phyloP scores from a whole-genome alignment of 108 stramenopile genomes.

The Fistulifera solaris region DNA sequence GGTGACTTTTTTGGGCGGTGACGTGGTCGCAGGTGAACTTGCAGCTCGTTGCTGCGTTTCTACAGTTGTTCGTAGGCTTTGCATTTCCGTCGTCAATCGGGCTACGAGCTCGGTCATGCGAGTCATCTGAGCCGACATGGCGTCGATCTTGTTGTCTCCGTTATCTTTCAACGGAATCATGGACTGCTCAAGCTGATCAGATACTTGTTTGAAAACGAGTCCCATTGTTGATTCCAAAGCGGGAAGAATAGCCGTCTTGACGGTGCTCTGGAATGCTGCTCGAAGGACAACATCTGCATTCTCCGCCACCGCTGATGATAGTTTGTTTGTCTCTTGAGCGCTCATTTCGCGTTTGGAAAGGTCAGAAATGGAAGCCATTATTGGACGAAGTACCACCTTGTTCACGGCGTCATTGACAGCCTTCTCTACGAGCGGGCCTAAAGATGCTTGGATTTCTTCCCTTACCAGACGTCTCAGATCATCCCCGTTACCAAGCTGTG shows the following conservation, averaged over 20 bases:
- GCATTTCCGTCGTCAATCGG: constrained; percentile 41
- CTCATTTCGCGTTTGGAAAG: too few relatives aligned
- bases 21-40: constrained; percentile 1
- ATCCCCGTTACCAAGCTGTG: too few relatives aligned
- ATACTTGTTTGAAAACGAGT: constrained; percentile 57
- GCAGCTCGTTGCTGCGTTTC: constrained; percentile 2
- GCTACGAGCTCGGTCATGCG: constrained; percentile 51
- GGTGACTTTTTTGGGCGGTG: background rate
- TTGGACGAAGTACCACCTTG: too few relatives aligned
- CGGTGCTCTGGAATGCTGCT: constrained; percentile 32
- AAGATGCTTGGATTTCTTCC: too few relatives aligned
- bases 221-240: constrained; percentile 57
- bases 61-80: constrained; percentile 18
- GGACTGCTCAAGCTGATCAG: constrained; percentile 28
- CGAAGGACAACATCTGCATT: constrained; percentile 37
- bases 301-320: constrained; percentile 16
- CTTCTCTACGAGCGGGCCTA: too few relatives aligned
- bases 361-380: too few relatives aligned
- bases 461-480: too few relatives aligned
- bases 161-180: constrained; percentile 10
- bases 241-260: constrained; percentile 66
- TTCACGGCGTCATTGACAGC: too few relatives aligned
- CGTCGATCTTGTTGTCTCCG: constrained; percentile 13
- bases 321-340: too few relatives aligned
- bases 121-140: constrained; percentile 40